Evolutionary conservation across 169 alveolate genomes (phyloP).

Genomic region (Amoebophrya sp.): DNA sequence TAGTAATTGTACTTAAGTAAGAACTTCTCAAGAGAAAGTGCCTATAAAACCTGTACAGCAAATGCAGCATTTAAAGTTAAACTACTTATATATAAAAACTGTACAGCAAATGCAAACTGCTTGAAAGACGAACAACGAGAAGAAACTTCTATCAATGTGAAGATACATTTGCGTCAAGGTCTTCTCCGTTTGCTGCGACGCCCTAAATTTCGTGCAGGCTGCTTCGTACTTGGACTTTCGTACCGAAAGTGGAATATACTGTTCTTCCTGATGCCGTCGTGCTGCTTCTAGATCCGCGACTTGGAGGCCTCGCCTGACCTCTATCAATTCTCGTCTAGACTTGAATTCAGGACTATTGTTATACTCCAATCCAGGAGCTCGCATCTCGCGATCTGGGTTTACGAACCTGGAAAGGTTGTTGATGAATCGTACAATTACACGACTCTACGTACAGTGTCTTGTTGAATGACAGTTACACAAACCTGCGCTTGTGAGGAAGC

Average conservation of each 20-base stretch:
- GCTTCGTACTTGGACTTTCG: slow-evolving; percentile 15
- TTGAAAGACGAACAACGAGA: no score
- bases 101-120: no score
- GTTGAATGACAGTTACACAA: no score
- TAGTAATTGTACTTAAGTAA: no score
- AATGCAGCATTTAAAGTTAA: no score
- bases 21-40: no score
- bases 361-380: neutral
- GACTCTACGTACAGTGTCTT: no score
- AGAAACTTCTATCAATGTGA: no score
- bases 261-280: neutral
- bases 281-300: neutral
- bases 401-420: neutral
- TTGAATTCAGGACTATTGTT: neutral
- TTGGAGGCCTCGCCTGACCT: neutral
- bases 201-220: neutral
- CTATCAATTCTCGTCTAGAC: neutral
- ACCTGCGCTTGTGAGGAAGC: no score
- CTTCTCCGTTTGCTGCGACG: neutral
- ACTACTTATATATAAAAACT: no score
- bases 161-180: neutral
- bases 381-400: neutral
- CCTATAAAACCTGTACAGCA: no score
- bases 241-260: neutral
- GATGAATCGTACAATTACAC: neutral